Conservation (phyloP, 2,329 filamentous ascomycete species). For the Alternaria dauci region DNA sequence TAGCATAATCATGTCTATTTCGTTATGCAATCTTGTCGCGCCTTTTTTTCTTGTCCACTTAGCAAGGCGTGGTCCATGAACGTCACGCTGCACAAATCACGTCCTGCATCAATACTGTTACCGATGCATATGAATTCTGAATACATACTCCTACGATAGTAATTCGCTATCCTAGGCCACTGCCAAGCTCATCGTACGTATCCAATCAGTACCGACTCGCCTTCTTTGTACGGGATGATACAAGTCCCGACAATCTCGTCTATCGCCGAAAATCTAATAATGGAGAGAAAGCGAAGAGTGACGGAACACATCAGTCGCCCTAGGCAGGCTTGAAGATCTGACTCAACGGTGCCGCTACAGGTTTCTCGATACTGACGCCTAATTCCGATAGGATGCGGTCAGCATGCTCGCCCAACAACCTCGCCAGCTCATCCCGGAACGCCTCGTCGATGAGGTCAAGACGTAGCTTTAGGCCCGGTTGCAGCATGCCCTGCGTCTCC, state of each 20-base stretch:
- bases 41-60: background rate
- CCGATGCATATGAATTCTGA: background rate
- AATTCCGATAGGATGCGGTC: background rate
- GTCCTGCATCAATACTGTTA: background rate
- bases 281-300: background rate
- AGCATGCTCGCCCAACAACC: slow-evolving; percentile 11
- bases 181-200: background rate
- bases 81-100: background rate
- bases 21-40: background rate
- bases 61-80: background rate
- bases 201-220: background rate
- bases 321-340: background rate
- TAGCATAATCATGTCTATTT: slow-evolving; percentile 1
- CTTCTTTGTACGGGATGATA: background rate
- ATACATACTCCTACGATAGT: background rate
- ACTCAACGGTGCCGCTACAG: background rate
- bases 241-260: background rate
- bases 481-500: slow-evolving; percentile 4
- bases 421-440: slow-evolving; percentile 16
- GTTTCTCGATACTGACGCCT: background rate
- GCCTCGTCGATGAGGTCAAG: slow-evolving; percentile 20
- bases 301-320: background rate
- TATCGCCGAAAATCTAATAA: background rate
- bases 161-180: background rate
- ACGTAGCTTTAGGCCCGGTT: slow-evolving; percentile 22